Base-by-base conservation (phyloP, 2,329 filamentous ascomycete species). In the Fusarium sp. region DNA sequence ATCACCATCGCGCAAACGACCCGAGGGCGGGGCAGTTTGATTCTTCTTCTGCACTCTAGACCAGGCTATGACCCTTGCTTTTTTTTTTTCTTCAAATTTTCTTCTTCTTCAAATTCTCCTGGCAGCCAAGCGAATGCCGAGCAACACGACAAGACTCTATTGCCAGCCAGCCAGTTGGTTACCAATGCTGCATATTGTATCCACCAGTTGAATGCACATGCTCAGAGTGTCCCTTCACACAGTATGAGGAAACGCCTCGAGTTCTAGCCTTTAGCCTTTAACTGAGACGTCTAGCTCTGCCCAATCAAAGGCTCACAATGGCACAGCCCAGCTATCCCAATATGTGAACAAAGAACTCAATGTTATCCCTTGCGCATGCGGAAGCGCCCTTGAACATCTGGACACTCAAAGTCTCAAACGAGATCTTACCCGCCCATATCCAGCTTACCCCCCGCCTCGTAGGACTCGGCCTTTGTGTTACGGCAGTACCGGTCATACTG, bases 241-340 rank as follows among this genome's bases (percentile, higher is more conserved):
- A 63, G 56, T 66, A 58, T 51, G 60, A 66, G 56, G n/a, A 62
- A 66, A 45, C 66, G 52, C 66, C 48, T 31, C 31, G 37, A 57
- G 47, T 40, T 52, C 35, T 66, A 37, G 61, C 31, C 41, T 48
- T 42, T 66, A 37, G 61, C 31, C 41, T 48, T 42, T 55, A 47
- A 66, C 35, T 40, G 55, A 63, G 65, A 66, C 40, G 35, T 49
- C 17, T 53, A 37, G 41, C 43, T 66, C 57, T 45, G 31, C 23
- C 66, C 66, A 68, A 68, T 68, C 45, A 35, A 49, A 52, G 42
- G n/a, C 29, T 36, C 15, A 50, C 11, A 57, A 21, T 18, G 43
- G 50, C 40, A 57, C 27, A 66, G 42, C 18, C 36, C 48, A 48
- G 37, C 27, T 63, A 42, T 51, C 11, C 29, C 27, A 43, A 62